Percentiles rank a stretch among this genome's conserved stretches.
Conservation (phyloP, 495 filamentous ascomycete species). For the Ascodesmis nigricans region DNA sequence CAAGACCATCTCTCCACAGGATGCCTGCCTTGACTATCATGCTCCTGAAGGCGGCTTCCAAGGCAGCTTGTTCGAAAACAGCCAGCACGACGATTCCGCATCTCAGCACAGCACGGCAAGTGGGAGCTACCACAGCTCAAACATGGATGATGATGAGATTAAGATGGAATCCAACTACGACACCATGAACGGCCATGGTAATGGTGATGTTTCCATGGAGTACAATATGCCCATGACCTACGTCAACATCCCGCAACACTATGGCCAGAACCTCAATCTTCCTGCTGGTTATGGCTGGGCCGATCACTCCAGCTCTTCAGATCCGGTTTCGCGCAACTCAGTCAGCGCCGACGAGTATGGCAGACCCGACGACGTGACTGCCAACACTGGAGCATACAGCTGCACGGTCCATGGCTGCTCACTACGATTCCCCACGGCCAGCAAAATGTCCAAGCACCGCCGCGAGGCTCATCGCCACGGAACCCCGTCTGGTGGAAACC, state of each 20-base stretch:
- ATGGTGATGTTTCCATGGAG: constrained; percentile 22
- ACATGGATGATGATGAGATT: constrained; percentile 20
- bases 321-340: constrained; percentile 12
- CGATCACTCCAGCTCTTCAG: constrained; percentile 20
- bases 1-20: constrained; percentile 90
- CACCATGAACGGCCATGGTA: constrained; percentile 25
- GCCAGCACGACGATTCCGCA: constrained; percentile 14
- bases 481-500: constrained; percentile 20
- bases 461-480: constrained; percentile 69
- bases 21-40: constrained; percentile 67
- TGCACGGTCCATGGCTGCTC: constrained; percentile 88
- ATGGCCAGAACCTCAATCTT: not conserved
- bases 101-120: constrained; percentile 20
- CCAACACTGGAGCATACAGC: constrained; percentile 75
- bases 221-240: constrained; percentile 9
- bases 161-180: constrained; percentile 17
- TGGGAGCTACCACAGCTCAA: constrained; percentile 18
- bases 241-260: constrained; percentile 9
- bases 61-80: constrained; percentile 16
- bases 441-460: constrained; percentile 84
- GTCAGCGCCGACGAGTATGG: constrained; percentile 8
- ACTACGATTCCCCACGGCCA: constrained; percentile 64
- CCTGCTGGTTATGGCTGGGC: constrained; percentile 6
- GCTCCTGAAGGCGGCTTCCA: constrained; percentile 36
- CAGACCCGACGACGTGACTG: constrained; percentile 39